Evolutionary conservation across 345 rosid genomes (phyloP).

Genomic region (Sisymbrium irio): DNA sequence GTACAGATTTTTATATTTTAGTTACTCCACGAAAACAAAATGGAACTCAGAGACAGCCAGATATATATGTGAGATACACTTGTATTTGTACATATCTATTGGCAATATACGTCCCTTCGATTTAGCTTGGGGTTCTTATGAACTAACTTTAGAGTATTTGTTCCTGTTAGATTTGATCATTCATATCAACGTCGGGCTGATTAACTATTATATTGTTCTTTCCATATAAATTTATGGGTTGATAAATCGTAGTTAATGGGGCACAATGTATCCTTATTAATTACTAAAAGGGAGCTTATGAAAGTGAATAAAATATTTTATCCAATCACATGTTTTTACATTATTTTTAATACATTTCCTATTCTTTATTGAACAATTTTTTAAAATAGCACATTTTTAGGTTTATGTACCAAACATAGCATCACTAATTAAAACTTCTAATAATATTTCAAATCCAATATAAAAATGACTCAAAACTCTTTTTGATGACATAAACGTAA

Average conservation of each 20-base stretch:
- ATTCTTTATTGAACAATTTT: background rate
- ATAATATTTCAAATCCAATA: no score
- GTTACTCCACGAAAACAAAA: background rate
- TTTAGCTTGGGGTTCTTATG: slow-evolving; percentile 9
- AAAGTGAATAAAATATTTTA: slow-evolving; percentile 9
- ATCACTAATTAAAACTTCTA: no score
- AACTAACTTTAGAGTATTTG: slow-evolving; percentile 8
- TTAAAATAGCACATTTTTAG: no score
- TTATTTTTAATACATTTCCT: background rate
- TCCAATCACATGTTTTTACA: slow-evolving; percentile 24
- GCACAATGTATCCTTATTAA: background rate
- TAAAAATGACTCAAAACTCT: no score
- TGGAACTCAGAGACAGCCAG: slow-evolving; percentile 28
- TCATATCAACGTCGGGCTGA: slow-evolving; percentile 21
- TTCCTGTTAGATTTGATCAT: slow-evolving; percentile 29
- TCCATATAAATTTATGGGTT: background rate
- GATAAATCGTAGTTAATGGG: slow-evolving; percentile 15
- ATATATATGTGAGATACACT: slow-evolving; percentile 21
- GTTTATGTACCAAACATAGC: no score
- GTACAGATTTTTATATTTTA: slow-evolving; percentile 1
- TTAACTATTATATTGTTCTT: slow-evolving; percentile 7
- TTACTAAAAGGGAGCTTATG: background rate
- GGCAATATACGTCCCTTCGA: slow-evolving; percentile 13
- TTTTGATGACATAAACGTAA: no score
- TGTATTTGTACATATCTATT: background rate